Conservation (phyloP, 306 rosid species). For the Abrus pulchellus region DNA sequence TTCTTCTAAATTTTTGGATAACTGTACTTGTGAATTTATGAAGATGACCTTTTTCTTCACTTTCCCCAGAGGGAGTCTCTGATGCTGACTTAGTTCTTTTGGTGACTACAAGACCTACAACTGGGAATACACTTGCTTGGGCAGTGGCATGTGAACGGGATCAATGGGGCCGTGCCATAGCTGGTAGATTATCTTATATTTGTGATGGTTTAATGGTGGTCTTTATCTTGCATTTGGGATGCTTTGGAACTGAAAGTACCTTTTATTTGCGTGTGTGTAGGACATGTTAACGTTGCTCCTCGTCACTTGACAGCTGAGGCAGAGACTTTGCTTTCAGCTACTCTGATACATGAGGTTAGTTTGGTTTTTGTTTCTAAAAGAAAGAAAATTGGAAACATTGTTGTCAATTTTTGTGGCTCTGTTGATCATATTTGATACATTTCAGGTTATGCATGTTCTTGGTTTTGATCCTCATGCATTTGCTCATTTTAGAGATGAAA, state of each 20-base stretch:
- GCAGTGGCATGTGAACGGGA: slow-evolving; percentile 99
- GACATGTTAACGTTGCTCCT: slow-evolving; percentile 99
- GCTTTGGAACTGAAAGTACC: slow-evolving; percentile 42
- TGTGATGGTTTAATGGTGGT: slow-evolving; percentile 21
- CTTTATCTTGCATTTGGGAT: slow-evolving; percentile 40
- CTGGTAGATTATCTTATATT: slow-evolving; percentile 66
- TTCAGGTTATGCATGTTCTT: slow-evolving; percentile 98
- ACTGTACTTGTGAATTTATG: slow-evolving; percentile 26
- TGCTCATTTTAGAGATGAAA: slow-evolving; percentile 97
- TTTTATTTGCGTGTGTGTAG: slow-evolving; percentile 52
- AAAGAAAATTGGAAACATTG: slow-evolving; percentile 39
- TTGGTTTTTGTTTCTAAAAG: slow-evolving; percentile 30
- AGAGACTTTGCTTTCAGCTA: slow-evolving; percentile 94
- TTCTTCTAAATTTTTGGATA: slow-evolving; percentile 25
- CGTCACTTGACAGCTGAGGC: slow-evolving; percentile 99
- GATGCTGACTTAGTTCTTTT: slow-evolving; percentile 93
- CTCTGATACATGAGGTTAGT: slow-evolving; percentile 93
- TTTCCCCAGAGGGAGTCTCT: slow-evolving; percentile 80
- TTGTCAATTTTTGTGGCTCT: slow-evolving; percentile 26
- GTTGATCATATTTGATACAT: slow-evolving; percentile 41
- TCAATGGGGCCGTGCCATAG: slow-evolving; percentile 99
- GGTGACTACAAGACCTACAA: slow-evolving; percentile 98
- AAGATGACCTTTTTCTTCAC: slow-evolving; percentile 37
- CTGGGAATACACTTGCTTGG: slow-evolving; percentile 99
- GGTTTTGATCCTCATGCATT: slow-evolving; percentile 99